phyloP scores from a whole-genome alignment of 495 filamentous ascomycete species.

The Astrothelium macrocarpum region DNA sequence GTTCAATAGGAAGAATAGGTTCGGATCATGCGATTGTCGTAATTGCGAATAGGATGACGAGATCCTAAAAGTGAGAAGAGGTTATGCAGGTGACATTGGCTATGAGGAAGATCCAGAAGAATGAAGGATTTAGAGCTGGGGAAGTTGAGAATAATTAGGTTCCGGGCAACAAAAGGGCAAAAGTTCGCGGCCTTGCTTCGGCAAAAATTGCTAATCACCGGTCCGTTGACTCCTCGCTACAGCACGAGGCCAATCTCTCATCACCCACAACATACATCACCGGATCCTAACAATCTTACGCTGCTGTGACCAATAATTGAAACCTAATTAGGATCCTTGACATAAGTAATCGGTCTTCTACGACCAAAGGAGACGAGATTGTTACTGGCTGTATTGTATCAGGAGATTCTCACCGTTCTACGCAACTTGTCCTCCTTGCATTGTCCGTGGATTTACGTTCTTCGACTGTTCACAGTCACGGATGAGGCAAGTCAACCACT shows the following conservation, averaged over 20 bases:
- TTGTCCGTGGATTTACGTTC: too few species aligned
- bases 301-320: too few species aligned
- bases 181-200: conserved; percentile 1
- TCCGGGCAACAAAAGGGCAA: neutral
- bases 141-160: neutral
- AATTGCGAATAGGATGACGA: neutral
- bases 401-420: too few species aligned
- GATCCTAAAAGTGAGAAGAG: neutral
- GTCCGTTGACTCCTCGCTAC: neutral
- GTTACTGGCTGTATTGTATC: too few species aligned
- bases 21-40: neutral
- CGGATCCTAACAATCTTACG: neutral
- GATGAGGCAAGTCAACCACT: too few species aligned
- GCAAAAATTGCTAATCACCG: neutral
- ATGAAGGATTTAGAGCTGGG: neutral
- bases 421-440: too few species aligned
- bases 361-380: too few species aligned
- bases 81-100: too few species aligned
- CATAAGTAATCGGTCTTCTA: too few species aligned
- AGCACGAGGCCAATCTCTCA: neutral
- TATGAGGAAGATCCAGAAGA: neutral
- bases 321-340: too few species aligned
- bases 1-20: neutral
- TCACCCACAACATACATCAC: neutral
- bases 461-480: too few species aligned